Percentiles rank a stretch among this genome's conserved stretches.
These are phyloP conservation scores for Aspergillus funiculosus DNA, from an alignment of 495 filamentous ascomycete species.

Conservation along the genomic window DNA sequence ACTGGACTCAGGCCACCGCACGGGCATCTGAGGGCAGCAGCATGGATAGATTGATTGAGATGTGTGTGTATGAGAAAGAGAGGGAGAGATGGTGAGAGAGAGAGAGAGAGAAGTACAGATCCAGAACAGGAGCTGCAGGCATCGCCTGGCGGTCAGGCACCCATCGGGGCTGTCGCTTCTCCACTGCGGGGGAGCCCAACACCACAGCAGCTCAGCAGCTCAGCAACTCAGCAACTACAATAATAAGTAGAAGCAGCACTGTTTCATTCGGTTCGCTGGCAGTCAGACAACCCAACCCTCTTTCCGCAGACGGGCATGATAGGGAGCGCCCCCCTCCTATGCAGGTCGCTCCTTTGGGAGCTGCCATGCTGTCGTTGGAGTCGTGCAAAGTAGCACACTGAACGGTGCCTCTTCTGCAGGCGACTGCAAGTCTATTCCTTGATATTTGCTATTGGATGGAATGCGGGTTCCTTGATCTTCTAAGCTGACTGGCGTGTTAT, in stretches of 20 bases:
- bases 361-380: no score
- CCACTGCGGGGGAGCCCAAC: conserved; percentile 35
- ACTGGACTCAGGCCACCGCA: conserved; percentile 16
- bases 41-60: conserved; percentile 14
- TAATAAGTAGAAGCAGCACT: conserved; percentile 7
- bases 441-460: no score
- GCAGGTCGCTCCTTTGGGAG: neutral
- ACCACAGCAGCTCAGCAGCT: conserved; percentile 11
- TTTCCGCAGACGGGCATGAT: neutral
- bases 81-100: conserved; percentile 3
- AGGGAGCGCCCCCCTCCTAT: no score
- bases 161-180: conserved; percentile 23
- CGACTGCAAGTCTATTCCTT: no score
- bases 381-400: no score
- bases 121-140: conserved; percentile 16
- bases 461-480: no score
- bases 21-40: conserved; percentile 26
- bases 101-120: neutral
- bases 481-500: no score
- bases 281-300: neutral
- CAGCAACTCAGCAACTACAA: conserved; percentile 17
- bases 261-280: no score
- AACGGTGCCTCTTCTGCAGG: no score
- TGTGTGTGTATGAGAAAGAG: conserved; percentile 1
- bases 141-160: conserved; percentile 38